A percentile compares a stretch with the other conserved stretches of the same genome.
Conservation (phyloP, 2,329 filamentous ascomycete species). For the Plectosphaerella sp. region DNA sequence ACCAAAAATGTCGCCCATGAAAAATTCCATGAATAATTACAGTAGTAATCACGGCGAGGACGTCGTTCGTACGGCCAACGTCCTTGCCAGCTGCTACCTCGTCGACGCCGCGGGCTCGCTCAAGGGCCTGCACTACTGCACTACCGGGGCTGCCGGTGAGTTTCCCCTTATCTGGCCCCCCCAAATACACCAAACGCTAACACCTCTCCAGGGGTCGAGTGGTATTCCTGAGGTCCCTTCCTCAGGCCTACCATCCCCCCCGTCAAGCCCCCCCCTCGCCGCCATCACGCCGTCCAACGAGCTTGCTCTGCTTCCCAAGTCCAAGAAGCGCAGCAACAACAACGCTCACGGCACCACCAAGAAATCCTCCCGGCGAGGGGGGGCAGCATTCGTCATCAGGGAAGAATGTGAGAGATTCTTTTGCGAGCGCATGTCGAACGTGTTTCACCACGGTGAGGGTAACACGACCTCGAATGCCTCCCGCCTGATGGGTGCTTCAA, state of each 20-base stretch:
- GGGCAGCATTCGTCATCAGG: constrained; percentile 94
- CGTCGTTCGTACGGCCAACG: constrained; percentile 61
- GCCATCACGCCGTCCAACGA: constrained; percentile 65
- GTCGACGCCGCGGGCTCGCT: constrained; percentile 70
- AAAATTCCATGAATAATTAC: constrained; percentile 62
- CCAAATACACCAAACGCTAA: neutral
- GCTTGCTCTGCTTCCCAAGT: constrained; percentile 60
- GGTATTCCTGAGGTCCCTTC: constrained; percentile 91
- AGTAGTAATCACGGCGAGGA: constrained; percentile 75
- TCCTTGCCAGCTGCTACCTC: constrained; percentile 89
- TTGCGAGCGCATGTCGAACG: constrained; percentile 89
- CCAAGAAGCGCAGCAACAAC: constrained; percentile 21
- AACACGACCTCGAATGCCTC: constrained; percentile 71
- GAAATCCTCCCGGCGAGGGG: constrained; percentile 61
- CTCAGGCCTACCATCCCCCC: constrained; percentile 80
- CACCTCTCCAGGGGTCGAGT: constrained; percentile 64
- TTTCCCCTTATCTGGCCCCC: constrained; percentile 7
- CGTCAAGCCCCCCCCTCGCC: constrained; percentile 85
- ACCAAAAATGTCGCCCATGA: constrained; percentile 62
- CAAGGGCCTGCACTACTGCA: constrained; percentile 90
- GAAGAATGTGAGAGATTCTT: constrained; percentile 99
- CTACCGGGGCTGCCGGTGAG: constrained; percentile 79
- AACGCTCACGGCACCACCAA: constrained; percentile 27
- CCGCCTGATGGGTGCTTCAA: constrained; percentile 76
- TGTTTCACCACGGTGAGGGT: constrained; percentile 91